Conservation (phyloP, 1,284 basidiomycete species). For the Tranzscheliella williamsii region DNA sequence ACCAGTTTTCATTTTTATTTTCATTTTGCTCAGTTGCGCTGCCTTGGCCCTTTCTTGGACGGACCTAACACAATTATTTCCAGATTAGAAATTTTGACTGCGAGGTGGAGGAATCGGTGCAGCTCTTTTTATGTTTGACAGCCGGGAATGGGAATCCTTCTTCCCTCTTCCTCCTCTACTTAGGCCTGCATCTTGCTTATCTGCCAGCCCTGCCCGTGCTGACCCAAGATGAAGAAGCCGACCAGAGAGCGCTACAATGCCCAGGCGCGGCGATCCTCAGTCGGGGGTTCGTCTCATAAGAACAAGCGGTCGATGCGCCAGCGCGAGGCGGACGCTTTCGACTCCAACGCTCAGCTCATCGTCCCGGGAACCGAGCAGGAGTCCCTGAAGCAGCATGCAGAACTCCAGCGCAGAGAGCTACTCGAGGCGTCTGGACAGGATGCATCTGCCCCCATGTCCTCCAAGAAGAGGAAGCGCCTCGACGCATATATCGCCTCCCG, state of each 20-base stretch:
- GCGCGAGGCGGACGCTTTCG: conserved; percentile 27
- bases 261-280: conserved; percentile 53
- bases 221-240: conserved; percentile 26
- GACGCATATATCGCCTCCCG: conserved; percentile 60
- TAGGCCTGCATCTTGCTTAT: neutral
- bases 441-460: conserved; percentile 43
- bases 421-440: conserved; percentile 41
- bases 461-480: conserved; percentile 61
- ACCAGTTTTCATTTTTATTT: too few relatives aligned
- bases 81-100: too few relatives aligned
- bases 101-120: too few relatives aligned
- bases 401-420: conserved; percentile 36
- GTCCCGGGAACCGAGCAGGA: conserved; percentile 43
- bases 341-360: conserved; percentile 53
- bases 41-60: too few relatives aligned
- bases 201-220: too few relatives aligned
- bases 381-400: conserved; percentile 17
- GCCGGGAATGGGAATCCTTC: neutral
- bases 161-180: neutral
- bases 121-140: too few relatives aligned
- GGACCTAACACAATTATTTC: too few relatives aligned
- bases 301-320: conserved; percentile 43
- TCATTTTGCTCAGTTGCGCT: too few relatives aligned
- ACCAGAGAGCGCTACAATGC: conserved; percentile 56
- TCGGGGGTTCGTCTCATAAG: conserved; percentile 58